Evolutionary conservation across 2,329 filamentous ascomycete genomes (phyloP), one percentile per base, ranked within the genome.

Genomic region (Calonectria pauciramosa): DNA sequence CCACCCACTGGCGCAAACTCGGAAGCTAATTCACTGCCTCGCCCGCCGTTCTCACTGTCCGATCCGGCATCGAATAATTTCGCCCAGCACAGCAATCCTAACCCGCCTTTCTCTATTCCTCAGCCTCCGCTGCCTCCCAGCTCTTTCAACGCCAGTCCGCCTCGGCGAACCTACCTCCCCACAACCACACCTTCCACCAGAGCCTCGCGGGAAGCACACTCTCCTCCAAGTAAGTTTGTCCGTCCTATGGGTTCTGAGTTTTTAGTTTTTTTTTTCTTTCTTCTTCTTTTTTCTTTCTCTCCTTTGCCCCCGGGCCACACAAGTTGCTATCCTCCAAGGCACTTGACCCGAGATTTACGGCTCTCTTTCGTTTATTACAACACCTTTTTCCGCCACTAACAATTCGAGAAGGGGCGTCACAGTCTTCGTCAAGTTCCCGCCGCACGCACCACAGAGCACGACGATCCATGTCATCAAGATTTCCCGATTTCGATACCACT

Each of bases 381-480:
- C 38, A 13, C 26, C 23, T 54, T 64, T 59, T 32, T 23, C 36
- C 30, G 47, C 47, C 38, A 30, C 78, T 76, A 64, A 80, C 67
- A n/a, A 68, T 67, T 23, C 26, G 36, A 16, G 34, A 56, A 81
- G 79, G 79, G 44, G 76, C 76, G 14, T 75, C 78, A 34, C 79
- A 79, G 23, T 65, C 78, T 28, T 76, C 79, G 11, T 78, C 79
- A 30, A 79, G 78, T 11, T 77, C 80, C 34, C 82, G 83, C 66
- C 80, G 79, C 65, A 72, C 77, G 30, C 76, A 81, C 44, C 75
- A 76, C 14, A 79, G 83, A 74, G 74, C 73, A 47, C 82, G 83
- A 59, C 81, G 83, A 44, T 75, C 81, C 38, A 60, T 77, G 59
- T 73, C 66, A 13, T 66, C 77, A 13, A 80, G 83, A 60, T 77